Percentiles rank a stretch among this genome's conserved stretches.
phyloP scores from a whole-genome alignment of 306 rosid species.

The Malus asiatica region DNA sequence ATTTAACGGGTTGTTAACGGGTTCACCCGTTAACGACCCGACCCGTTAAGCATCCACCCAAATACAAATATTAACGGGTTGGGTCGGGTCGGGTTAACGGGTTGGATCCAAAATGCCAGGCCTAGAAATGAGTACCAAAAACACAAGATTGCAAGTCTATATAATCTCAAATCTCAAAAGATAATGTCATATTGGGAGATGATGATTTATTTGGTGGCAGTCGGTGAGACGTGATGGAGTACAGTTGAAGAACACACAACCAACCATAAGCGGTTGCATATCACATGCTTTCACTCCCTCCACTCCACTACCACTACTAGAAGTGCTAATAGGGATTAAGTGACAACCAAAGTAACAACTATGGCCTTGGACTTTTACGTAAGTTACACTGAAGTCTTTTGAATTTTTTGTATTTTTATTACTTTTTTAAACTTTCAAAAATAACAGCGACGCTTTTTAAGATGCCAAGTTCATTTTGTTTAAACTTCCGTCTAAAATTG shows the following conservation, averaged over 20 bases:
- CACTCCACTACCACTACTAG: background rate
- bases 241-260: slow-evolving; percentile 10
- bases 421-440: too few relatives aligned
- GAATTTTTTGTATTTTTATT: too few relatives aligned
- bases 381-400: too few relatives aligned
- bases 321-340: slow-evolving; percentile 13
- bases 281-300: slow-evolving; percentile 22
- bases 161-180: background rate
- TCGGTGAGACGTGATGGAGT: slow-evolving; percentile 29
- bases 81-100: too few relatives aligned
- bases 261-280: background rate
- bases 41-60: too few relatives aligned
- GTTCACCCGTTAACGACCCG: too few relatives aligned
- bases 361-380: background rate
- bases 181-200: background rate
- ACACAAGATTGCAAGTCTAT: background rate
- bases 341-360: slow-evolving; percentile 7
- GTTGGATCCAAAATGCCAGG: too few relatives aligned
- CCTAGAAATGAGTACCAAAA: background rate
- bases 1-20: too few relatives aligned
- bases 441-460: fast-evolving
- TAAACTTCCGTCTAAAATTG: background rate
- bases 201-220: background rate
- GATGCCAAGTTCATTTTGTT: fast-evolving
- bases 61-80: too few relatives aligned